Base-by-base conservation (phyloP, 129 eudicot species). In the Pseudognaphalium luteoalbum region DNA sequence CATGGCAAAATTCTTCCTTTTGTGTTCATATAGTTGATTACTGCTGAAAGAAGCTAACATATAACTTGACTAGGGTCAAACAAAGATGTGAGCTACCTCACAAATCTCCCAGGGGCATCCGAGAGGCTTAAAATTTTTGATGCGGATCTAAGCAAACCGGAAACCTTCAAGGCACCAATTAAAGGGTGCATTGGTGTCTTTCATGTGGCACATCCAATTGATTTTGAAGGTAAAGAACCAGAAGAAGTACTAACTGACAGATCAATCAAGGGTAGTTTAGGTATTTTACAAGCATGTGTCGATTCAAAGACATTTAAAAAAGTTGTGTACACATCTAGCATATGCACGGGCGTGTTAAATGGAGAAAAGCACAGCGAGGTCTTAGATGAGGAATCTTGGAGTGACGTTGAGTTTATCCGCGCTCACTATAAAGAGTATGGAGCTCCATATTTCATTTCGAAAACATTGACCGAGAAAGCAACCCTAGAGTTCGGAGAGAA, bases 171-270 rank as follows among this genome's bases (percentile, higher is more conserved):
- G n/a, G 74, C 84, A n/a, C 71, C 90, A 54, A 81, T 85, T 7
- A 47, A 78, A 44, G 90, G 90, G 0, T 88, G 93, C 83, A 62
- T 29, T 14, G 89, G 94, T 29, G 87, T 86, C 22, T 88, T 88
- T 57, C 94, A 86, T 72, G 79, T 80, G 21, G 94, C 94, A 2
- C 91, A 88, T 54, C 87, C 81, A 0, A 64, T 81, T 1, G 82
- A 86, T 61, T 76, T 79, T 50, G 78, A 6, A 21, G 85, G 72
- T 21, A 84, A 70, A 28, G 88, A 86, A 22, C 7, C 77, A 0
- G 82, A 60, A 66, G 79, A 80, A 68, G 83, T 75, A 59, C 41
- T 52, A 47, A 77, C 78, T 1, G 51, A 75, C 61, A 82, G 70
- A 61, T 64, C 85, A 0, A 57, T 84, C 30, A 71, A 70, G 19